Base-by-base conservation (phyloP, 495 filamentous ascomycete genomes). In the Aspergillus biplanus region DNA sequence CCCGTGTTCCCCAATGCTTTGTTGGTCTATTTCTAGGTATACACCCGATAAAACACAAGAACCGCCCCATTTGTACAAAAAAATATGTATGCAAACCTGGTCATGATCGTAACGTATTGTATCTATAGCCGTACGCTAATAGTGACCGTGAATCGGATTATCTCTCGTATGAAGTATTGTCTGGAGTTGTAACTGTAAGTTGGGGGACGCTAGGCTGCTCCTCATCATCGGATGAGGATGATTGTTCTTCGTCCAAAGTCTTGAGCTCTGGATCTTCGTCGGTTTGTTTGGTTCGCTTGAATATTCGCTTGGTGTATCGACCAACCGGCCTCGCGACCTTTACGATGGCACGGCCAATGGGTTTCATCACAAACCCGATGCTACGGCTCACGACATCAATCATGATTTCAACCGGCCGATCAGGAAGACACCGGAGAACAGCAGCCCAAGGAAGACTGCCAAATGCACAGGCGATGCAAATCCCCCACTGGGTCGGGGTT, bases 361-460 rank as follows among this genome's bases (percentile, higher is more conserved):
- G 78, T n/a, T 61, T 65, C 56, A 75, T 16, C 42, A 78, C 35
- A 49, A 77, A 64, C 5, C 33, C 42, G 37, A 75, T 64, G 34
- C 53, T 56, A 18, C 55, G 33, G 18, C 75, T 67, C 12, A 75
- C 65, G 15, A 66, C 69, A 55, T 77, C 69, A 56, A 84, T 82
- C 7, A 80, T 71, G 34, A 71, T 39, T 1, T 73, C 80, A 18
- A 86, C 80, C 35, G 83, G 81, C 56, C 76, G 72, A 59, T 90
- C 88, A 0, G 88, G 88, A 34, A 89, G 83, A 11, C 86, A 80
- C 56, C 92, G 88, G 56, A 95, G 85, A 32, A 86, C 72, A 39
- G 91, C 81, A 6, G 90, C 92, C 67, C 91, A 85, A 4, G 90
- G 88, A 13, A 95, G 85, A 68, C 91, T 92, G 44, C 90, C 76